Evolutionary conservation across 352 stramenopile genomes (phyloP).

Genomic region (Thalassiosira mediterranea): DNA sequence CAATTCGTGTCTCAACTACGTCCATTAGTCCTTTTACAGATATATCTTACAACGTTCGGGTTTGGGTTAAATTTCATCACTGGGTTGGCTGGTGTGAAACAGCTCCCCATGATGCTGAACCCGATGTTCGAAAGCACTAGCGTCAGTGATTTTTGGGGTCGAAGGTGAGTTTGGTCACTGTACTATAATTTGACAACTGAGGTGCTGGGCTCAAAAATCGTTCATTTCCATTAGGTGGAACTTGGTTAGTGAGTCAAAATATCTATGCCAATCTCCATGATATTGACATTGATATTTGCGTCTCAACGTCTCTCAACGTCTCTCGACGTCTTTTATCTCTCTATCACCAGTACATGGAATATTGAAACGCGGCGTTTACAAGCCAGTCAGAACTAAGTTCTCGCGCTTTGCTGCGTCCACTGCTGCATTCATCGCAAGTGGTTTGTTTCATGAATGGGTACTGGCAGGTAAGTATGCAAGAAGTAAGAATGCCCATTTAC

Average conservation of each 20-base stretch:
- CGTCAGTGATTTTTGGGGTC: slow-evolving; percentile 59
- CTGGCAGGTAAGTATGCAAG: no score
- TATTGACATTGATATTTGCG: not conserved
- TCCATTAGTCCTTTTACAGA: slow-evolving; percentile 63
- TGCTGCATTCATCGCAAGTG: slow-evolving; percentile 66
- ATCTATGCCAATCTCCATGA: not conserved
- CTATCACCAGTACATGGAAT: slow-evolving; percentile 61
- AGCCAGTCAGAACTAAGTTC: slow-evolving; percentile 47
- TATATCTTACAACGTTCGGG: slow-evolving; percentile 65
- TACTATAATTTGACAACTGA: no score
- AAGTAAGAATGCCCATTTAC: no score
- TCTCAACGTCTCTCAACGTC: not conserved
- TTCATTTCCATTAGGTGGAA: no score
- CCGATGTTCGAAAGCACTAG: slow-evolving; percentile 57
- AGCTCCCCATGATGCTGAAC: slow-evolving; percentile 70
- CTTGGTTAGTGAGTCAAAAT: slow-evolving; percentile 37
- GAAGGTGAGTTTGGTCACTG: no score
- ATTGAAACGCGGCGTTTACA: slow-evolving; percentile 72
- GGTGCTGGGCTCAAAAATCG: no score
- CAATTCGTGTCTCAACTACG: not conserved
- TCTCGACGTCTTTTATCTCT: no score
- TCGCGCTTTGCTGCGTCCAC: slow-evolving; percentile 33
- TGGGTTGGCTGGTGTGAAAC: slow-evolving; percentile 55
- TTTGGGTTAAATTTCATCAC: slow-evolving; percentile 55
- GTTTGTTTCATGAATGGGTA: slow-evolving; percentile 77